Evolutionary conservation across 805 yeast species (phyloP).

Genomic region (Saccharomycopsis fermentans): DNA sequence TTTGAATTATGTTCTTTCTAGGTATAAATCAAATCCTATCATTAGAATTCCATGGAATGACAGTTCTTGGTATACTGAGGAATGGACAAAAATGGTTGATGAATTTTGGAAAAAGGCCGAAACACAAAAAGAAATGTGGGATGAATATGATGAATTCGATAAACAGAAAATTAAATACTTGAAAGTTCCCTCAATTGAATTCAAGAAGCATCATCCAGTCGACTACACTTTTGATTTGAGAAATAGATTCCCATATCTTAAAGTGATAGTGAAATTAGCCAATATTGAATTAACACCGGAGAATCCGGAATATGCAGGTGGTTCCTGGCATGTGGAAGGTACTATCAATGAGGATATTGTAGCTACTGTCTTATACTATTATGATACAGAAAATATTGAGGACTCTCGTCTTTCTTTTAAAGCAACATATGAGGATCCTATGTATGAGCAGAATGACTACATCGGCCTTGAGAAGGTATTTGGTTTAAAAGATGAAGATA

Average conservation of each 20-base stretch:
- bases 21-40: conserved; percentile 12
- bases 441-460: conserved; percentile 29
- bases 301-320: conserved; percentile 30
- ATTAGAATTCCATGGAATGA: background rate
- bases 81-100: conserved; percentile 7
- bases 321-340: conserved; percentile 37
- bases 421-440: conserved; percentile 25
- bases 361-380: conserved; percentile 33
- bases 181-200: background rate
- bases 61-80: conserved; percentile 10
- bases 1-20: conserved; percentile 25
- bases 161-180: background rate
- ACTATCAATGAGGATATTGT: conserved; percentile 32
- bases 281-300: conserved; percentile 34
- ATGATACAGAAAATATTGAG: conserved; percentile 31
- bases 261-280: conserved; percentile 33
- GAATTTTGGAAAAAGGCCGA: background rate
- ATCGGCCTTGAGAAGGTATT: conserved; percentile 23
- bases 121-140: background rate
- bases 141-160: background rate
- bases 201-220: background rate
- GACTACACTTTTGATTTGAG: conserved; percentile 7
- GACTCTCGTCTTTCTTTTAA: conserved; percentile 28
- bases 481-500: conserved; percentile 27
- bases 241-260: conserved; percentile 20